Conservation (phyloP, 2,329 filamentous ascomycete species). For the Fulvia fulva region DNA sequence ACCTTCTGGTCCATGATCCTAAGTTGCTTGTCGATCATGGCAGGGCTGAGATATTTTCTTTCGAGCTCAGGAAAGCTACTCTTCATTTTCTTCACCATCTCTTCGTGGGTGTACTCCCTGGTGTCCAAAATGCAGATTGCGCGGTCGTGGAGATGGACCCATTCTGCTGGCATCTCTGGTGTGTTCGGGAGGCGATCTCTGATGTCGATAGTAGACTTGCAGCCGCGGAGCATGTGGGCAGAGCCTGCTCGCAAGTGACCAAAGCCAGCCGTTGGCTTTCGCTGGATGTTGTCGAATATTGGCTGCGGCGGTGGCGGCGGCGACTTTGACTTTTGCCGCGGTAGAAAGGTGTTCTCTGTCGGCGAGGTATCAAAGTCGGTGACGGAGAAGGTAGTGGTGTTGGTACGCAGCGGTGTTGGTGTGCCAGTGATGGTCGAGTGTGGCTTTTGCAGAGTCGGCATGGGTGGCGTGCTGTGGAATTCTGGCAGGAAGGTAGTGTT, state of each 20-base stretch:
- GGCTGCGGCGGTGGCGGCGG: not conserved
- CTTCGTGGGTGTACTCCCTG: slow-evolving; percentile 24
- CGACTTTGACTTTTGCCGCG: not conserved
- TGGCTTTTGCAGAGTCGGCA: slow-evolving; percentile 31
- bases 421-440: slow-evolving; percentile 4
- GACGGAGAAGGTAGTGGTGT: not conserved
- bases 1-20: slow-evolving; percentile 33
- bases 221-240: not conserved
- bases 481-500: slow-evolving; percentile 26
- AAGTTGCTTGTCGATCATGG: slow-evolving; percentile 35
- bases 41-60: slow-evolving; percentile 26
- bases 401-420: not conserved
- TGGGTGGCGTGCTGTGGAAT: slow-evolving; percentile 29
- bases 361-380: not conserved
- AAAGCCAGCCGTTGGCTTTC: not conserved
- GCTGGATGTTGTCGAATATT: not conserved
- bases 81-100: slow-evolving; percentile 31
- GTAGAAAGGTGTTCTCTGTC: not conserved
- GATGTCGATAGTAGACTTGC: slow-evolving; percentile 13
- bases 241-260: not conserved
- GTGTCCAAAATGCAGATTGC: slow-evolving; percentile 36
- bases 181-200: slow-evolving; percentile 26
- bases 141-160: slow-evolving; percentile 31
- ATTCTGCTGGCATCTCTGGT: slow-evolving; percentile 29
- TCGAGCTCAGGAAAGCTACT: slow-evolving; percentile 29